phyloP scores from a whole-genome alignment of 202 grass and related monocot species.

The Brachypodium distachyon region DNA sequence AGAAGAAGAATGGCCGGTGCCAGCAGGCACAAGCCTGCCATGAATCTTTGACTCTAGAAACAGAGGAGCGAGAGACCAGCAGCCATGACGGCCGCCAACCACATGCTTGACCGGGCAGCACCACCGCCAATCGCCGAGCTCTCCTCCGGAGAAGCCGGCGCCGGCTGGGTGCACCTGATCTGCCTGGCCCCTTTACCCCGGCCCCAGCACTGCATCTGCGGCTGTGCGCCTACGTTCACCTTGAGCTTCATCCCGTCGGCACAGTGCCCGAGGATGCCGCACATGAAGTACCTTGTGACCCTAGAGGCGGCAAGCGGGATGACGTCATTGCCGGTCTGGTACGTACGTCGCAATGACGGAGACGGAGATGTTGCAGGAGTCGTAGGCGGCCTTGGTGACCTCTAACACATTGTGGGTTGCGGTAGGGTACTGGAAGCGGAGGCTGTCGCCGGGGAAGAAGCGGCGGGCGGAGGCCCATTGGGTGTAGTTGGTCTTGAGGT shows the following conservation, averaged over 20 bases:
- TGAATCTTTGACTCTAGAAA: too few species aligned
- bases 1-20: neutral
- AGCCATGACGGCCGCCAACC: too few species aligned
- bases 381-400: conserved; percentile 29
- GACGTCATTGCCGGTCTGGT: conserved; percentile 17
- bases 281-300: conserved; percentile 55
- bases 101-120: too few species aligned
- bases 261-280: conserved; percentile 25
- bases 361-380: conserved; percentile 13
- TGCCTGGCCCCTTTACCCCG: too few species aligned
- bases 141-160: neutral
- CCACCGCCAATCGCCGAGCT: conserved; percentile 1
- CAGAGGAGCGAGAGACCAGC: neutral
- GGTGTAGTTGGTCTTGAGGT: conserved; percentile 26
- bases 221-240: neutral
- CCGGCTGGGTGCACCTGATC: too few species aligned
- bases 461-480: conserved; percentile 30
- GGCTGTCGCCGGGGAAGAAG: conserved; percentile 37
- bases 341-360: neutral
- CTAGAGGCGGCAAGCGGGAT: conserved; percentile 15
- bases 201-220: neutral
- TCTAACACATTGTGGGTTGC: conserved; percentile 32
- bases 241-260: conserved; percentile 35
- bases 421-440: conserved; percentile 32
- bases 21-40: too few species aligned